phyloP scores from a whole-genome alignment of 2,329 filamentous ascomycete species.

The Parafenestella ontariensis region DNA sequence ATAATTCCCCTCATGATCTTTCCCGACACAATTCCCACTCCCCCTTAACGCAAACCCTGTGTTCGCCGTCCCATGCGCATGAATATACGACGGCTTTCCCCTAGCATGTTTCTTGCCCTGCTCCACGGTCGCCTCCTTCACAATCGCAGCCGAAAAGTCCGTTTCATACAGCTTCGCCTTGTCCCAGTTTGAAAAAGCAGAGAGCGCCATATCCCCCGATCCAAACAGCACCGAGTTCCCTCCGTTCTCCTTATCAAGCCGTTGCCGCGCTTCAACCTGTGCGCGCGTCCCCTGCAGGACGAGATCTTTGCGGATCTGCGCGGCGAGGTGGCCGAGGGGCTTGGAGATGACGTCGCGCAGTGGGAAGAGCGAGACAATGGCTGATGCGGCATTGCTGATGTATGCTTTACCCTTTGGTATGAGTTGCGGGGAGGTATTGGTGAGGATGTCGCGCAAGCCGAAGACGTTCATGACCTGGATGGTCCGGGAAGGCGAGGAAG shows the following conservation, averaged over 20 bases:
- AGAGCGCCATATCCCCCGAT: constrained; percentile 7
- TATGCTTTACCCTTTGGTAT: constrained; percentile 21
- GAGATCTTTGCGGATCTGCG: constrained; percentile 29
- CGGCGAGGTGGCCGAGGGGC: constrained; percentile 30
- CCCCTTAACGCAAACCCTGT: constrained; percentile 13
- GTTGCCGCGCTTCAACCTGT: constrained; percentile 19
- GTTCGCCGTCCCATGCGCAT: not conserved
- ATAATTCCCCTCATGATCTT: constrained; percentile 27
- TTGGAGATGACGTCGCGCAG: constrained; percentile 17
- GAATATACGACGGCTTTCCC: constrained; percentile 8
- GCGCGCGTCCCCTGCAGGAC: constrained; percentile 21
- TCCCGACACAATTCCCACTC: constrained; percentile 15
- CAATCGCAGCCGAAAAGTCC: constrained; percentile 21
- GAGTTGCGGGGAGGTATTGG: constrained; percentile 12
- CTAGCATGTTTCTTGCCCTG: not conserved
- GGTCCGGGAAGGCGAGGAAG: constrained; percentile 8
- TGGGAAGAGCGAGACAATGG: constrained; percentile 12
- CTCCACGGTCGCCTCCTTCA: constrained; percentile 4
- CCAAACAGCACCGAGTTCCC: constrained; percentile 13
- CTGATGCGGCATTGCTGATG: constrained; percentile 19
- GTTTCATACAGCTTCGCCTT: constrained; percentile 24
- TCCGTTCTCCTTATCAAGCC: not conserved
- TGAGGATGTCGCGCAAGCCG: constrained; percentile 26
- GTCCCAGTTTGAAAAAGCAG: constrained; percentile 19
- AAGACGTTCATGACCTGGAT: constrained; percentile 34